phyloP scores from a whole-genome alignment of 2,329 filamentous ascomycete genomes.

The Calonectria hongkongensis region DNA sequence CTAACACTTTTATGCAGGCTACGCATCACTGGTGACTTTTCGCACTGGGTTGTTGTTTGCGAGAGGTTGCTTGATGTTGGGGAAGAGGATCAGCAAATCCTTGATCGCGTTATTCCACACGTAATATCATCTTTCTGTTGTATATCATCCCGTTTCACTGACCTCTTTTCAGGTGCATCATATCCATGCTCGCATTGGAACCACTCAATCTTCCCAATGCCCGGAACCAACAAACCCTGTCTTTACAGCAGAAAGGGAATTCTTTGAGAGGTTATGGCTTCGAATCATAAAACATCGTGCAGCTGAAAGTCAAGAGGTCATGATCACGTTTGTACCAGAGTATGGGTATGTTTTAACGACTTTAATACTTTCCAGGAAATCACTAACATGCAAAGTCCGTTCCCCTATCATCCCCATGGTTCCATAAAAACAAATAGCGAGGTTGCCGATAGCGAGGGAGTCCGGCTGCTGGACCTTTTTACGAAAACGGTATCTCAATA shows the following conservation, averaged over 20 bases:
- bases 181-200: constrained; percentile 59
- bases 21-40: constrained; percentile 51
- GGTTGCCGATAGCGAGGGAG: constrained; percentile 50
- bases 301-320: background rate
- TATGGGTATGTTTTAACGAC: constrained; percentile 36
- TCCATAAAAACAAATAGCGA: constrained; percentile 43
- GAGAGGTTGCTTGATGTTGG: constrained; percentile 47
- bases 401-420: constrained; percentile 49
- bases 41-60: constrained; percentile 49
- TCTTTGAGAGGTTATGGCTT: constrained; percentile 56
- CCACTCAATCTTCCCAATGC: constrained; percentile 60
- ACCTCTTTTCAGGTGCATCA: constrained; percentile 55
- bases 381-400: constrained; percentile 43
- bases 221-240: constrained; percentile 57
- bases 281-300: constrained; percentile 37
- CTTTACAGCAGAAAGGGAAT: constrained; percentile 54
- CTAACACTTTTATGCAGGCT: constrained; percentile 31
- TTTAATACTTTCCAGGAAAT: too few species aligned
- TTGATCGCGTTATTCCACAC: constrained; percentile 53
- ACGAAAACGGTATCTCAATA: background rate
- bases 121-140: constrained; percentile 40
- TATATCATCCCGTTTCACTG: background rate
- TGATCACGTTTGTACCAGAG: constrained; percentile 33
- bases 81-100: constrained; percentile 44
- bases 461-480: constrained; percentile 46